Conservation (phyloP, 768 basidiomycete species). For the Cyclocybe aegerita region DNA sequence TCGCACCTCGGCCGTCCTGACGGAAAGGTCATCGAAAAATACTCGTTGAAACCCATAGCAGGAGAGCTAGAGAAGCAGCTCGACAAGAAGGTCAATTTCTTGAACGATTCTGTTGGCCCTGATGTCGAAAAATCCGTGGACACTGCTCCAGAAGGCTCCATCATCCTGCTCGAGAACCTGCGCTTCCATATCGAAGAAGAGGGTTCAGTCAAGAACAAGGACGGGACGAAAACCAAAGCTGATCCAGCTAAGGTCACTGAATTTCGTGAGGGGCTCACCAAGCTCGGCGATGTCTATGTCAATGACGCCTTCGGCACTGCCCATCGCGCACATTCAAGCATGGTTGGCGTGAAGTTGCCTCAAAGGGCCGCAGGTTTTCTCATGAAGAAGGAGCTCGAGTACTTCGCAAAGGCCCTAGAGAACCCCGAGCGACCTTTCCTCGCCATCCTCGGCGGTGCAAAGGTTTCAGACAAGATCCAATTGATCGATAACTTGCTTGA, state of each 20-base stretch:
- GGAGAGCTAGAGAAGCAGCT: slow-evolving; percentile 77
- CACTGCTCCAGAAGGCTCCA: slow-evolving; percentile 58
- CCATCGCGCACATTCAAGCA: slow-evolving; percentile 96
- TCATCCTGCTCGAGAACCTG: slow-evolving; percentile 95
- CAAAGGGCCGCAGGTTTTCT: slow-evolving; percentile 95
- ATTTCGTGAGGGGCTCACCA: slow-evolving; percentile 88
- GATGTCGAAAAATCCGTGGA: slow-evolving; percentile 81
- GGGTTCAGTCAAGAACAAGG: slow-evolving; percentile 90
- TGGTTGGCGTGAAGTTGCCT: slow-evolving; percentile 94
- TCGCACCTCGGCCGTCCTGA: slow-evolving; percentile 98
- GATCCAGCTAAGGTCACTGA: slow-evolving; percentile 74
- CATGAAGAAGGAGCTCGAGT: slow-evolving; percentile 98
- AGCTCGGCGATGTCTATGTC: slow-evolving; percentile 93
- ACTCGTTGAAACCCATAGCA: slow-evolving; percentile 87
- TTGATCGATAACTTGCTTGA: slow-evolving; percentile 99
- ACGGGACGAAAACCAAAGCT: slow-evolving; percentile 94
- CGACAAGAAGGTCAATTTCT: slow-evolving; percentile 72
- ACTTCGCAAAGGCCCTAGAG: slow-evolving; percentile 97
- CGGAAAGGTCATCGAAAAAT: slow-evolving; percentile 85
- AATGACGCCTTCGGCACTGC: slow-evolving; percentile 99
- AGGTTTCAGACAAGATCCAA: slow-evolving; percentile 98
- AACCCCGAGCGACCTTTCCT: slow-evolving; percentile 94
- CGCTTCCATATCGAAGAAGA: slow-evolving; percentile 99
- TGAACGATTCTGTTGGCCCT: slow-evolving; percentile 81
- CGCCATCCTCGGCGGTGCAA: slow-evolving; percentile 97